A percentile compares a stretch with the other conserved stretches of the same genome.
phyloP scores from a whole-genome alignment of 1,284 basidiomycete species.

The Heterobasidion irregulare region DNA sequence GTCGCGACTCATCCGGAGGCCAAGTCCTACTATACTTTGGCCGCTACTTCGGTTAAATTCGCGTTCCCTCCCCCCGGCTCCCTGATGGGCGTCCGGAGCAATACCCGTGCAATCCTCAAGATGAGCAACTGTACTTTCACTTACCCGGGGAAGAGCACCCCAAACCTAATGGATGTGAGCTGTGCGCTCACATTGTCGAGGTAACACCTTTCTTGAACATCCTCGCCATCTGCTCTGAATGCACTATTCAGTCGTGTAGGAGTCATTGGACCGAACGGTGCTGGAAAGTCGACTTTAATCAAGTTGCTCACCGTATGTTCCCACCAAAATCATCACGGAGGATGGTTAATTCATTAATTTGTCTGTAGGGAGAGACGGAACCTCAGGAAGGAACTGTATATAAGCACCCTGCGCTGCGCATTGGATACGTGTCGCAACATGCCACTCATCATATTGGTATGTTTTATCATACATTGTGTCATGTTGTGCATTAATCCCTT shows the following conservation, averaged over 20 bases:
- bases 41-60: slow-evolving; percentile 94
- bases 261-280: slow-evolving; percentile 87
- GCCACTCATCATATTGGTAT: slow-evolving; percentile 90
- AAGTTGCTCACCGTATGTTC: slow-evolving; percentile 80
- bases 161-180: slow-evolving; percentile 84
- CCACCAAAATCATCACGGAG: no score
- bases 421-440: slow-evolving; percentile 98
- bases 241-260: slow-evolving; percentile 64
- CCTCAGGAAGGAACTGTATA: slow-evolving; percentile 93
- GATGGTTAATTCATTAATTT: no score
- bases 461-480: slow-evolving; percentile 8
- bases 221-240: slow-evolving; percentile 9
- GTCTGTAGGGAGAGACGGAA: slow-evolving; percentile 78
- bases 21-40: slow-evolving; percentile 95
- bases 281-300: slow-evolving; percentile 95
- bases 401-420: slow-evolving; percentile 93
- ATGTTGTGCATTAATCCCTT: slow-evolving; percentile 3
- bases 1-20: slow-evolving; percentile 91
- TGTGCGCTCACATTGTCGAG: slow-evolving; percentile 90
- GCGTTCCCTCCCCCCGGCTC: slow-evolving; percentile 94
- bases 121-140: slow-evolving; percentile 90
- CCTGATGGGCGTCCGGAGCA: slow-evolving; percentile 95
- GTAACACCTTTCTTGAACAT: slow-evolving; percentile 27
- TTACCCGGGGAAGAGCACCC: slow-evolving; percentile 81
- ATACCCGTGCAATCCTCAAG: slow-evolving; percentile 95